phyloP scores from a whole-genome alignment of 2,329 filamentous ascomycete species.

The Nemania diffusa region DNA sequence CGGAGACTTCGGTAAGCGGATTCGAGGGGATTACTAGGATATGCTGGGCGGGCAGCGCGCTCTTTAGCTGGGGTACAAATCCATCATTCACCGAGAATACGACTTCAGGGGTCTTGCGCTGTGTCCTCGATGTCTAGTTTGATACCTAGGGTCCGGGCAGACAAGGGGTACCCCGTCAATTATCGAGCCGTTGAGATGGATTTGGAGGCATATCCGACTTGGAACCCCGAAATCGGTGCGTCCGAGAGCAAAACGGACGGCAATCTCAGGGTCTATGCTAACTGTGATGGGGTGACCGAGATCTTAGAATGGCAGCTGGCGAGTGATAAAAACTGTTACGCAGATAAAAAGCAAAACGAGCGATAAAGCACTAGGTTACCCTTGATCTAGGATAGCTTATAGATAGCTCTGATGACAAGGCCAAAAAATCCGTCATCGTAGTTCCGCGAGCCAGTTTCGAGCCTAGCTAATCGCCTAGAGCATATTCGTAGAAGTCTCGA shows the following conservation, averaged over 20 bases:
- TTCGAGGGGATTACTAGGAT: slow-evolving; percentile 37
- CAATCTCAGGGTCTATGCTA: slow-evolving; percentile 25
- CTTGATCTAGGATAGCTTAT: background rate
- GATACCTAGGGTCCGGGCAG: slow-evolving; percentile 45
- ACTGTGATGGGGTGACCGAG: slow-evolving; percentile 40
- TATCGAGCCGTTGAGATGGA: slow-evolving; percentile 52
- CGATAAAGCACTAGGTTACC: slow-evolving; percentile 6
- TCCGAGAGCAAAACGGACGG: background rate
- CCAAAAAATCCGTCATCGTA: background rate
- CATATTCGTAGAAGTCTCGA: background rate
- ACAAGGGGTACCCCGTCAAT: slow-evolving; percentile 35
- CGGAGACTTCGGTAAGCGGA: slow-evolving; percentile 26
- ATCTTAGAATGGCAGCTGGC: slow-evolving; percentile 35
- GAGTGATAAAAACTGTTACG: background rate
- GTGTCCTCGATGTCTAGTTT: slow-evolving; percentile 49
- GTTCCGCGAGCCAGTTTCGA: slow-evolving; percentile 30
- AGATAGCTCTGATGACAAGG: slow-evolving; percentile 1
- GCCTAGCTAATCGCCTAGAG: slow-evolving; percentile 18
- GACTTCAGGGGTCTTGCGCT: slow-evolving; percentile 44
- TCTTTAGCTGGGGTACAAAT: slow-evolving; percentile 51
- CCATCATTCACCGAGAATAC: slow-evolving; percentile 51
- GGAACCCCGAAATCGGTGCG: slow-evolving; percentile 34
- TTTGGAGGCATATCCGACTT: slow-evolving; percentile 43
- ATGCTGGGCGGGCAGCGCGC: slow-evolving; percentile 39
- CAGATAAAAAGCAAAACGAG: background rate